Percentiles rank a stretch among this genome's conserved stretches.
These are phyloP conservation scores for Pythium rishiriense DNA, from an alignment of 352 stramenopile species.

Conservation along the genomic window DNA sequence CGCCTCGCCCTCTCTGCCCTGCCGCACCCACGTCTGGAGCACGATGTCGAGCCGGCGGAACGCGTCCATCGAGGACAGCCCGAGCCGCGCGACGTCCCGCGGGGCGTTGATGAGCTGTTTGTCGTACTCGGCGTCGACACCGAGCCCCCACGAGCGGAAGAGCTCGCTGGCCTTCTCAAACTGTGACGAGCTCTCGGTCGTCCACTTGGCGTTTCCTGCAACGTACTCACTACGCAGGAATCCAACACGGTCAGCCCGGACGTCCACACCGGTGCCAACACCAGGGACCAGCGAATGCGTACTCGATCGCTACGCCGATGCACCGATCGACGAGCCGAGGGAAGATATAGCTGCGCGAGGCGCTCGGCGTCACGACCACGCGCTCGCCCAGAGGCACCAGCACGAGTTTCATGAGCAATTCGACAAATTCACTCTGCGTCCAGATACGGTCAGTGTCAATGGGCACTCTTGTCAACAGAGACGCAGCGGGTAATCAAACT, in stretches of 20 bases:
- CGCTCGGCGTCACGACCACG: conserved; percentile 40
- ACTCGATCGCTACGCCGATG: conserved; percentile 58
- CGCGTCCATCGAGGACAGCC: conserved; percentile 19
- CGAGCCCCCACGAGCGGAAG: conserved; percentile 47
- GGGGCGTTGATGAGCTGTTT: conserved; percentile 18
- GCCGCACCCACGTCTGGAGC: conserved; percentile 36
- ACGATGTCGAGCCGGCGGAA: conserved; percentile 45
- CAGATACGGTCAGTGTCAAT: not conserved
- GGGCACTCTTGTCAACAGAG: not conserved
- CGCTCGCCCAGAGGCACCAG: conserved; percentile 48
- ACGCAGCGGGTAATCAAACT: not conserved
- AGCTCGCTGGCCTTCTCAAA: conserved; percentile 52
- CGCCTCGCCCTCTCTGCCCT: conserved; percentile 25
- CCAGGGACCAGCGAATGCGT: conserved; percentile 10
- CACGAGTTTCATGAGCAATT: conserved; percentile 48
- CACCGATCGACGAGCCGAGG: conserved; percentile 57
- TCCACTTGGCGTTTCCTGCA: conserved; percentile 47
- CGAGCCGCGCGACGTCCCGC: conserved; percentile 15
- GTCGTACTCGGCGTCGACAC: conserved; percentile 60
- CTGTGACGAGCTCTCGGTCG: conserved; percentile 38
- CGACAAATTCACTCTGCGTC: conserved; percentile 50
- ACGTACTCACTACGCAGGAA: conserved; percentile 34
- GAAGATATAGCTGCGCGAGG: conserved; percentile 44
- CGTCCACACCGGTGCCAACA: not conserved
- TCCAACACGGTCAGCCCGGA: not conserved